Evolutionary conservation across 352 stramenopile species (phyloP).

Genomic region (Pythium sp.): DNA sequence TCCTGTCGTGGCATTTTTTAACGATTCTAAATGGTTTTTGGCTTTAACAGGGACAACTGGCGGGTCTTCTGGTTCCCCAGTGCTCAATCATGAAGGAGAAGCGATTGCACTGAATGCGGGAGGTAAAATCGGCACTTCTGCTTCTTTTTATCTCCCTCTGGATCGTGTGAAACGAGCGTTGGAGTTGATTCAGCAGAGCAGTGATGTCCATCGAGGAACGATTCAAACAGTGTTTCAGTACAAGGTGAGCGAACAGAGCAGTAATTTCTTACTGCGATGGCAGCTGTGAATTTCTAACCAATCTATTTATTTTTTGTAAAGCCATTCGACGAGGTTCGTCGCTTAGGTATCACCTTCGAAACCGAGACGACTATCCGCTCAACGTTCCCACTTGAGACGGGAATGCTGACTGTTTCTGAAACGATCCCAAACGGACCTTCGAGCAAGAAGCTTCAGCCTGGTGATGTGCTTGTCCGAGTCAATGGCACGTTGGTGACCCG

Average conservation of each 20-base stretch:
- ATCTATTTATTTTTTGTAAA: slow-evolving; percentile 11
- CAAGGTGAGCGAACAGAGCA: slow-evolving; percentile 33
- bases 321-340: slow-evolving; percentile 88
- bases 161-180: slow-evolving; percentile 87
- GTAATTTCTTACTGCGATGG: neutral
- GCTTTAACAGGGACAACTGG: slow-evolving; percentile 51
- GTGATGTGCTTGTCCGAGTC: slow-evolving; percentile 86
- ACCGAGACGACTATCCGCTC: slow-evolving; percentile 79
- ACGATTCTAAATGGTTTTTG: neutral
- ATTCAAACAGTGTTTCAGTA: slow-evolving; percentile 90
- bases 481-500: slow-evolving; percentile 80
- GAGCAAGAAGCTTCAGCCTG: slow-evolving; percentile 79
- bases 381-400: slow-evolving; percentile 80
- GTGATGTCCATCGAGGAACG: slow-evolving; percentile 77
- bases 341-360: slow-evolving; percentile 71
- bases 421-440: slow-evolving; percentile 79
- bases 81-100: slow-evolving; percentile 85
- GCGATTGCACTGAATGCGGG: slow-evolving; percentile 91
- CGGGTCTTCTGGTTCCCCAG: slow-evolving; percentile 86
- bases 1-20: neutral
- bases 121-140: slow-evolving; percentile 81
- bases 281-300: neutral
- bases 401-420: slow-evolving; percentile 89
- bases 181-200: slow-evolving; percentile 67
- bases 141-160: slow-evolving; percentile 90